These are phyloP conservation scores for Alternaria ethzedia DNA, from an alignment of 2,329 filamentous ascomycete species.

Conservation along the genomic window DNA sequence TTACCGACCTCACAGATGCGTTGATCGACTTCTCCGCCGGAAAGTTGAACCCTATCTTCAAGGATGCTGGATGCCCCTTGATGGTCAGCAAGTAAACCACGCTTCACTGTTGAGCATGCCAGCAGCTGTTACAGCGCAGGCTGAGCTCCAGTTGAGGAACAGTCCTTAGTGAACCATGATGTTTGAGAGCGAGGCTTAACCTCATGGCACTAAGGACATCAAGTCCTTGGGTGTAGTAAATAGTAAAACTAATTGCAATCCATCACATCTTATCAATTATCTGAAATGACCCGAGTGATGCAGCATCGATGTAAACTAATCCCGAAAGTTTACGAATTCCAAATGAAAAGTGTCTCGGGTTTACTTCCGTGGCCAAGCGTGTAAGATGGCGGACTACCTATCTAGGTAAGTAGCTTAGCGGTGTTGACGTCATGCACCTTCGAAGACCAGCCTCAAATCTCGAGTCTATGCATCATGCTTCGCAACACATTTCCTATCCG, in stretches of 20 bases:
- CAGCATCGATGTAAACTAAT: background rate
- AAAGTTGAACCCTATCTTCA: constrained; percentile 32
- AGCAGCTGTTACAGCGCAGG: background rate
- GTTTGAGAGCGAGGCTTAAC: background rate
- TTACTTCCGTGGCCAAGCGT: background rate
- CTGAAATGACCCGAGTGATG: too few species aligned
- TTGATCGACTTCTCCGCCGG: constrained; percentile 22
- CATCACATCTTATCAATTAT: background rate
- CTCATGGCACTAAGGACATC: background rate
- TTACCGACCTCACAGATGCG: constrained; percentile 15
- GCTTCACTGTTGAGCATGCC: background rate
- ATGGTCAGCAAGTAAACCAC: background rate
- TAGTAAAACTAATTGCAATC: background rate
- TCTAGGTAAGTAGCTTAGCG: background rate
- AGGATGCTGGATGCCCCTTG: constrained; percentile 51
- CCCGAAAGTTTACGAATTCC: background rate
- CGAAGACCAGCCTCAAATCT: background rate
- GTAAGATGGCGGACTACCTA: background rate
- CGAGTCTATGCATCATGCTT: background rate
- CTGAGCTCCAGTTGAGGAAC: background rate
- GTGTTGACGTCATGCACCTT: background rate
- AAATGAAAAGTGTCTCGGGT: background rate
- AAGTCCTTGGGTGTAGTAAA: background rate
- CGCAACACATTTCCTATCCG: background rate
- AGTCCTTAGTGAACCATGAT: background rate